phyloP scores from a whole-genome alignment of 2,329 filamentous ascomycete genomes.

The Lasiodiplodia sp. region DNA sequence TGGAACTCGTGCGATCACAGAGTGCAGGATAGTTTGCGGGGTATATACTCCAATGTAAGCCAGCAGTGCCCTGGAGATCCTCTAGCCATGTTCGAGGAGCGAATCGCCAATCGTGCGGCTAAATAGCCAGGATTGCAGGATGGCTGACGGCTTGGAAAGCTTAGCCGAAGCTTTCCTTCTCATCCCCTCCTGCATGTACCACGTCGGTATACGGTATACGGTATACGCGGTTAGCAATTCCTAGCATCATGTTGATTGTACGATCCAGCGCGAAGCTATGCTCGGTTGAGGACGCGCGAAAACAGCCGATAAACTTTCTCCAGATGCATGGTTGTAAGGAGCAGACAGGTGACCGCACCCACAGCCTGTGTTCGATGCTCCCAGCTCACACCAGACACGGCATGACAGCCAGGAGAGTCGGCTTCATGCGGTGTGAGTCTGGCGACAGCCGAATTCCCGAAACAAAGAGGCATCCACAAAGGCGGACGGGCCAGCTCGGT shows the following conservation, averaged over 20 bases:
- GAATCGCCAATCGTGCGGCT: neutral
- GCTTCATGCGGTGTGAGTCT: slow-evolving; percentile 13
- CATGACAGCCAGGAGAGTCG: slow-evolving; percentile 3
- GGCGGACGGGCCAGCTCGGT: slow-evolving; percentile 6
- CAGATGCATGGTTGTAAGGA: neutral
- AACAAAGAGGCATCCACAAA: slow-evolving; percentile 6
- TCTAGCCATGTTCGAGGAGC: neutral
- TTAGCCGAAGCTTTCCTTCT: slow-evolving; percentile 16
- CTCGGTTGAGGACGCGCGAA: neutral
- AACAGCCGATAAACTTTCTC: neutral
- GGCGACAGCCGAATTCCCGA: slow-evolving; percentile 14
- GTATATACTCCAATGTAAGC: neutral
- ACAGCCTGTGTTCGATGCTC: neutral
- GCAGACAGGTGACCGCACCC: neutral
- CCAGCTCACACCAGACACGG: neutral
- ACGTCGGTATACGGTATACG: neutral
- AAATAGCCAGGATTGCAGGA: neutral
- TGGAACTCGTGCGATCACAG: neutral
- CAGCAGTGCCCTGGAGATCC: neutral
- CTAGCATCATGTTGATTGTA: neutral
- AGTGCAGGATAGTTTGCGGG: neutral
- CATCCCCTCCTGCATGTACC: neutral
- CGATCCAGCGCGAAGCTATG: too few species aligned
- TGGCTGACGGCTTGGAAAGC: slow-evolving; percentile 1
- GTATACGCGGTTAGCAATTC: neutral